Base-by-base conservation (phyloP, 2,329 filamentous ascomycete genomes). In the Cordyceps cicadae region DNA sequence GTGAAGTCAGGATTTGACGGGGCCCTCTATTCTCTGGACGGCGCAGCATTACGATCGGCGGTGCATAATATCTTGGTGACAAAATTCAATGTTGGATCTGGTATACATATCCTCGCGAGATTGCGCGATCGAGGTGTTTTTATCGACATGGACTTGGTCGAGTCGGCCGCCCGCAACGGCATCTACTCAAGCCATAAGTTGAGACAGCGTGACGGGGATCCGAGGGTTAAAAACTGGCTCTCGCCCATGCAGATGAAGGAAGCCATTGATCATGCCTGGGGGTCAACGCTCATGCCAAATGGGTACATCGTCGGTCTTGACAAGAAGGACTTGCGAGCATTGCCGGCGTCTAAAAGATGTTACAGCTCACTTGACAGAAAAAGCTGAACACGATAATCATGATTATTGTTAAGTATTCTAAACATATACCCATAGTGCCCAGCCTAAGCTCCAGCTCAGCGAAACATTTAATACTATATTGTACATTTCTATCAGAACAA, bases 1-100 rank as follows among this genome's bases (percentile, higher is more conserved):
- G 63, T 81, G 9, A 70, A 78, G 41, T 80, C 76, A 72, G 75
- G 76, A 0, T 82, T 82, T 59, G 70, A 77, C 60, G 67, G 72
- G 54, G 72, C 69, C 67, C 70, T 50, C 43, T 17, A n/a, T 19
- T 17, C 41, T 45, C 24, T 24, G 8, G 15, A 39, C 7, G 26
- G 37, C 24, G 24, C 37, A 19, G 32, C 39, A 37, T 39, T 17
- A 19, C 51, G 24, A 15, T n/a, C 32, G 19, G 21, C 24, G 3
- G 17, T 56, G 34, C 49, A 34, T n/a, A 46, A 56, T 21, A 17
- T 51, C 9, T 14, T 41, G 14, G 61, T 68, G 11, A 54, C 65
- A 11, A 66, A 65, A 34, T 73, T 70, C 55, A 71, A 75, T 56
- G 39, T 76, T 50, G 72, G 71, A 11, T 70, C 69, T 34, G 75